A percentile compares a stretch with the other conserved stretches of the same genome.
Conservation (phyloP, 169 alveolate species). For the Plasmodium yoelii region DNA sequence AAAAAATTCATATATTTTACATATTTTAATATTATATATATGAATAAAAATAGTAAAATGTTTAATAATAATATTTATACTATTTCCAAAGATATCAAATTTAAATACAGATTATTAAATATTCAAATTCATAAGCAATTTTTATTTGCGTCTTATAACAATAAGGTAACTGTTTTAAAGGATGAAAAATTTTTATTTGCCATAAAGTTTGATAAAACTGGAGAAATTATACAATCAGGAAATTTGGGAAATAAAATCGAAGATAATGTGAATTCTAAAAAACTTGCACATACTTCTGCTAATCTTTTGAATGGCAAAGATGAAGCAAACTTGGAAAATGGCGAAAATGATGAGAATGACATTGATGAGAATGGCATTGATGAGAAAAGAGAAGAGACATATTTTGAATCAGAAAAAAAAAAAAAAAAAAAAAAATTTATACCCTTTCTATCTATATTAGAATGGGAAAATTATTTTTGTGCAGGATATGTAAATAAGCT, state of each 20-base stretch:
- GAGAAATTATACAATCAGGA: neutral
- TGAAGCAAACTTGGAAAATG: too few species aligned
- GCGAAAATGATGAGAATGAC: too few species aligned
- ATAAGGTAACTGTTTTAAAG: conserved; percentile 4
- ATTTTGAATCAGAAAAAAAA: too few species aligned
- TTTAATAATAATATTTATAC: conserved; percentile 21
- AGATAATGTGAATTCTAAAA: too few species aligned
- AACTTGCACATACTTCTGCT: too few species aligned
- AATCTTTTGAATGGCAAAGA: too few species aligned
- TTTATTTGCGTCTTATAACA: conserved; percentile 14
- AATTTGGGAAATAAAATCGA: neutral
- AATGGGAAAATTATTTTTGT: conserved; percentile 38
- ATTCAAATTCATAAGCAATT: conserved; percentile 1
- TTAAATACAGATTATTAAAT: conserved; percentile 6
- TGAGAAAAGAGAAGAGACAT: too few species aligned
- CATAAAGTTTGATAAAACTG: conserved; percentile 4
- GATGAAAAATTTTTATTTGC: conserved; percentile 16
- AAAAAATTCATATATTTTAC: conserved; percentile 29
- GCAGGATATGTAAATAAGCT: conserved; percentile 14
- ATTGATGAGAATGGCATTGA: too few species aligned
- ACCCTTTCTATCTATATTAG: conserved; percentile 28
- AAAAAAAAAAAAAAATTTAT: neutral
- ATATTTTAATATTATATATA: conserved; percentile 2
- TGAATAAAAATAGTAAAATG: conserved; percentile 15
- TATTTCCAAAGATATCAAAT: conserved; percentile 16